Percentiles rank a stretch among this genome's conserved stretches.
Conservation (phyloP, 148 eudicot genomes). For the Chenopodium quinoa region DNA sequence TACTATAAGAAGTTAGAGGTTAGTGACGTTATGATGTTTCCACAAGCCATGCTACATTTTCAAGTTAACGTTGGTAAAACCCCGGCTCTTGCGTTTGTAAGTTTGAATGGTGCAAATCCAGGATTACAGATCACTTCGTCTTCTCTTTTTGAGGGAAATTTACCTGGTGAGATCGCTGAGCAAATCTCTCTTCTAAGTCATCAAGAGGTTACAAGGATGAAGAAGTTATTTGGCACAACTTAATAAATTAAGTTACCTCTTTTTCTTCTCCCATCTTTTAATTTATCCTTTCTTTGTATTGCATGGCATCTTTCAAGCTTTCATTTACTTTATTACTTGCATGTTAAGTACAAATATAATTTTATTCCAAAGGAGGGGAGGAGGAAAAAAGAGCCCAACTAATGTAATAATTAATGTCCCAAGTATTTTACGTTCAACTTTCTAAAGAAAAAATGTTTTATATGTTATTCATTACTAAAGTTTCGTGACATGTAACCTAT, state of each 20-base stretch:
- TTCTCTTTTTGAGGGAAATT: slow-evolving; percentile 5
- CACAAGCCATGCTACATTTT: slow-evolving; percentile 2
- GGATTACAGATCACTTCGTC: slow-evolving; percentile 6
- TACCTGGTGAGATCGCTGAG: neutral
- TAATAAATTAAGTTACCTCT: neutral
- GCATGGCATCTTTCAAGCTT: neutral
- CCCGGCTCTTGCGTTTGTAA: slow-evolving; percentile 12
- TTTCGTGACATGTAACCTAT: too few species aligned
- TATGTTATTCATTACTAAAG: too few species aligned
- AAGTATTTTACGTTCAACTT: too few species aligned
- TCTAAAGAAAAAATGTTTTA: too few species aligned
- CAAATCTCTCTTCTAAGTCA: slow-evolving; percentile 8
- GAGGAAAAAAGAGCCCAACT: too few species aligned
- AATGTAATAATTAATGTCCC: too few species aligned
- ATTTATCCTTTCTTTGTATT: neutral
- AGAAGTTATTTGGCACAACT: slow-evolving; percentile 1
- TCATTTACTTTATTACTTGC: too few species aligned
- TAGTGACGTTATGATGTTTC: slow-evolving; percentile 4
- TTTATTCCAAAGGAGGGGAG: too few species aligned
- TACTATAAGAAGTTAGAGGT: slow-evolving; percentile 5
- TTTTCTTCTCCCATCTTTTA: too few species aligned
- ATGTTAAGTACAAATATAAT: too few species aligned
- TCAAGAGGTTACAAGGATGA: slow-evolving; percentile 4
- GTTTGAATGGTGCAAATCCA: slow-evolving; percentile 2
- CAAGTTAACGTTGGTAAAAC: slow-evolving; percentile 11